Percentiles rank a stretch among this genome's conserved stretches.
These are phyloP conservation scores for Arthrobotrys conoides DNA, from an alignment of 2,329 filamentous ascomycete genomes.

Conservation along the genomic window DNA sequence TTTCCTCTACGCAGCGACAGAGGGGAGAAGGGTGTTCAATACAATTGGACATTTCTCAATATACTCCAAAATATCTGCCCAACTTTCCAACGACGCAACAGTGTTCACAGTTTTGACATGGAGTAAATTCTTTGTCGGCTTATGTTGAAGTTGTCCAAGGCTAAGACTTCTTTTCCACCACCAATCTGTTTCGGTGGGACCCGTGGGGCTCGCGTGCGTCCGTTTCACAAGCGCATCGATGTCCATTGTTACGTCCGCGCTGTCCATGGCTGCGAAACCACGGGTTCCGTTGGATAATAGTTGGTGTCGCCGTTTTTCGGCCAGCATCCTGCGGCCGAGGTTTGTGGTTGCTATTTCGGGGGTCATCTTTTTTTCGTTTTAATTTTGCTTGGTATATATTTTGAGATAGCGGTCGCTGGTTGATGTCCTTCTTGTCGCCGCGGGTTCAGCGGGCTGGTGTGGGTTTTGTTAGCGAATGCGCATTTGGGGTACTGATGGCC, in stretches of 20 bases:
- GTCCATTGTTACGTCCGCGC: constrained; percentile 41
- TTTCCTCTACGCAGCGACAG: neutral
- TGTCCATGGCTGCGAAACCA: constrained; percentile 55
- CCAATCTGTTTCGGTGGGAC: constrained; percentile 56
- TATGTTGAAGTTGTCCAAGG: constrained; percentile 33
- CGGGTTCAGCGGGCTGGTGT: neutral
- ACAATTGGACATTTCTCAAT: constrained; percentile 44
- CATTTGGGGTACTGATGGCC: neutral
- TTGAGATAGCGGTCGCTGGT: neutral
- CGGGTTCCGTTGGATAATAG: constrained; percentile 46
- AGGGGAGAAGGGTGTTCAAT: neutral
- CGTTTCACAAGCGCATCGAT: constrained; percentile 46
- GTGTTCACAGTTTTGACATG: constrained; percentile 48
- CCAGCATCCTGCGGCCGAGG: constrained; percentile 55
- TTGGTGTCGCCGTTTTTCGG: constrained; percentile 54
- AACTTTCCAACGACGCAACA: constrained; percentile 40
- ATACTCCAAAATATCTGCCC: constrained; percentile 44
- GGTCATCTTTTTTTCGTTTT: constrained; percentile 8
- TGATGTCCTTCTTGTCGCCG: neutral
- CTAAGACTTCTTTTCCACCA: constrained; percentile 55
- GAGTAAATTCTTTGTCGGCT: constrained; percentile 31
- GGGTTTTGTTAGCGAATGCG: neutral
- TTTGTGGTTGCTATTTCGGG: constrained; percentile 39
- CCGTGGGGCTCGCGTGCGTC: constrained; percentile 20
- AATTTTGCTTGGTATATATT: neutral